A percentile compares a stretch with the other conserved stretches of the same genome.
Evolutionary conservation across 371 early-diverging fungal genomes (phyloP).

Genomic region (Thermomucor indicae-seudaticae): DNA sequence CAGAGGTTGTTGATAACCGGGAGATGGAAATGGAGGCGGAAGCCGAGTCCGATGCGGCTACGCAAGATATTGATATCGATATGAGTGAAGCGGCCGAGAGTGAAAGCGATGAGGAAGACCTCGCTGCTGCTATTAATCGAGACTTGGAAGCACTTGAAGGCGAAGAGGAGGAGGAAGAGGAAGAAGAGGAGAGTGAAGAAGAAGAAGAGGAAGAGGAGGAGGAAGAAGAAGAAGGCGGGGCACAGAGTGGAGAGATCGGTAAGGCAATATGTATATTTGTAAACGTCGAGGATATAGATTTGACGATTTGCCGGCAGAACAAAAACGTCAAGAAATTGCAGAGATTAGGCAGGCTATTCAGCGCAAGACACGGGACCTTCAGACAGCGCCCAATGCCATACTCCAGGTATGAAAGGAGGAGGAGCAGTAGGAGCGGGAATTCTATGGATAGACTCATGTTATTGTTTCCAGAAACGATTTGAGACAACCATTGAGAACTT

Average conservation of each 20-base stretch:
- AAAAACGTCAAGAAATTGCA: conserved; percentile 50
- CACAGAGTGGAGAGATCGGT: conserved; percentile 40
- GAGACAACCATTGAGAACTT: conserved; percentile 38
- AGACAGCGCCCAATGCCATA: conserved; percentile 46
- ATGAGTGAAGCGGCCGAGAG: conserved; percentile 40
- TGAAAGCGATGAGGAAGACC: conserved; percentile 46
- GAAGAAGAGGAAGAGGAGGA: conserved; percentile 39
- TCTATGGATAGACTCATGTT: background rate
- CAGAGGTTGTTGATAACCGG: conserved; percentile 43
- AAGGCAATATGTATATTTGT: background rate
- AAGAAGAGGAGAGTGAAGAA: conserved; percentile 39
- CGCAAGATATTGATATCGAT: conserved; percentile 46
- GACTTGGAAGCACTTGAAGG: conserved; percentile 43
- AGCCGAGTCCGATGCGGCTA: conserved; percentile 37
- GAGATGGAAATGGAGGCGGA: conserved; percentile 41
- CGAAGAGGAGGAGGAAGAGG: conserved; percentile 34
- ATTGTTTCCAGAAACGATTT: conserved; percentile 35
- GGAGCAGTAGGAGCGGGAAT: background rate
- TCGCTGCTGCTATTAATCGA: conserved; percentile 44
- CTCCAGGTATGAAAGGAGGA: conserved; percentile 26
- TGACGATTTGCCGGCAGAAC: conserved; percentile 18
- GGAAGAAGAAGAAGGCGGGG: conserved; percentile 39
- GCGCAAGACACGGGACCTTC: conserved; percentile 32
- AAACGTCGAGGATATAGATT: background rate
- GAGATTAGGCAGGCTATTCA: conserved; percentile 47